Evolutionary conservation across 2,329 filamentous ascomycete species (phyloP).

Genomic region (Leptographium galeiforme): DNA sequence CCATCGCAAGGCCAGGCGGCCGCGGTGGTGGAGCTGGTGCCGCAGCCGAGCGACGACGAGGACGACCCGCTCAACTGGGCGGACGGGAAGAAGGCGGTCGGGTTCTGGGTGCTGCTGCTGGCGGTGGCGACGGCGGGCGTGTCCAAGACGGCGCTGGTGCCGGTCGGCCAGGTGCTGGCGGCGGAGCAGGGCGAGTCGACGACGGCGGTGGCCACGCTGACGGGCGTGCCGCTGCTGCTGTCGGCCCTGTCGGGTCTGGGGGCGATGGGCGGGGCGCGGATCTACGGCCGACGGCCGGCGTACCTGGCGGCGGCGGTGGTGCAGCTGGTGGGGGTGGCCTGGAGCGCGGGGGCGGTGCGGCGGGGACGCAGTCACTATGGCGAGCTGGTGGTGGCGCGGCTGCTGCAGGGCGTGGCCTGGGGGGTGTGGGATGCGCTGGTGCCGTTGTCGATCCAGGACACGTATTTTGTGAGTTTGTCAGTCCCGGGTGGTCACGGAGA

Average conservation of each 20-base stretch:
- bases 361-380: conserved; percentile 25
- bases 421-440: conserved; percentile 43
- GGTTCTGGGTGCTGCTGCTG: conserved; percentile 32
- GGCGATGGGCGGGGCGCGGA: conserved; percentile 27
- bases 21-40: conserved; percentile 31
- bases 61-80: conserved; percentile 48
- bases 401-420: conserved; percentile 46
- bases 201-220: conserved; percentile 33
- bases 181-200: conserved; percentile 30
- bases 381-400: conserved; percentile 35
- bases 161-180: conserved; percentile 31
- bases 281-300: conserved; percentile 39
- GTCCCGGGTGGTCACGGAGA: background rate
- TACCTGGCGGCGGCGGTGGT: conserved; percentile 32
- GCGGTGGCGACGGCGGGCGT: conserved; percentile 31
- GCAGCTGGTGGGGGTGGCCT: conserved; percentile 34
- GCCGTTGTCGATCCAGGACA: conserved; percentile 39
- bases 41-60: conserved; percentile 40
- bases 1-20: conserved; percentile 35
- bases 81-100: conserved; percentile 37
- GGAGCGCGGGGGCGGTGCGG: conserved; percentile 25
- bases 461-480: conserved; percentile 35
- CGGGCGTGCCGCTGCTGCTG: conserved; percentile 37
- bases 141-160: conserved; percentile 41
- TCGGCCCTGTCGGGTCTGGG: conserved; percentile 31